Conservation (phyloP, 2,329 filamentous ascomycete genomes). For the Trichoderma asperellum region DNA sequence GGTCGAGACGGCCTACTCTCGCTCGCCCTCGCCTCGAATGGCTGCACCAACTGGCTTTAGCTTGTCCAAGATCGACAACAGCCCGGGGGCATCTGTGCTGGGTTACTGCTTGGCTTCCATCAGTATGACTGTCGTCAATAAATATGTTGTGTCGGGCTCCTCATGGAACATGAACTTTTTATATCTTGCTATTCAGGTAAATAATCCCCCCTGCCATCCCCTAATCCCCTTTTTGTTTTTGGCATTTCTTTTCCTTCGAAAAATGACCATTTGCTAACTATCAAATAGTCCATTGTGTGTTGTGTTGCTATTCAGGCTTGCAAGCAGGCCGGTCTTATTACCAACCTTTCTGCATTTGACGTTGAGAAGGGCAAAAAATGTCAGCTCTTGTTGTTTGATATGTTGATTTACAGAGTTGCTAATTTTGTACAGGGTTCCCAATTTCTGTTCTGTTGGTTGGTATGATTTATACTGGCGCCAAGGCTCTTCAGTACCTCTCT, state of each 20-base stretch:
- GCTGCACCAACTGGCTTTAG: constrained; percentile 37
- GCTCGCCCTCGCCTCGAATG: constrained; percentile 31
- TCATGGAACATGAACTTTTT: constrained; percentile 98
- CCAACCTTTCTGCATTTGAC: constrained; percentile 80
- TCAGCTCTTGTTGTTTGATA: constrained; percentile 49
- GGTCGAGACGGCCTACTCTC: constrained; percentile 46
- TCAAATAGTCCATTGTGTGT: constrained; percentile 78
- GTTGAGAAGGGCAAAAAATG: constrained; percentile 89
- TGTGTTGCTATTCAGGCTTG: constrained; percentile 80
- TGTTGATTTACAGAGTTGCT: constrained; percentile 28
- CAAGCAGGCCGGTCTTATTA: constrained; percentile 82
- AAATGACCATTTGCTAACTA: constrained; percentile 28
- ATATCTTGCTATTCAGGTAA: constrained; percentile 88
- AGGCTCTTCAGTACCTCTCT: constrained; percentile 93
- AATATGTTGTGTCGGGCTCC: constrained; percentile 90
- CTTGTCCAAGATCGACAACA: constrained; percentile 67
- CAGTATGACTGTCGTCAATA: constrained; percentile 99
- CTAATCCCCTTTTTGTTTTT: not conserved
- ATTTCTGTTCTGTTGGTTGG: constrained; percentile 93
- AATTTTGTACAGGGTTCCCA: constrained; percentile 74
- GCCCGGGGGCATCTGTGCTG: constrained; percentile 77
- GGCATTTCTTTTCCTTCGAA: not conserved
- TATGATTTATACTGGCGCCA: constrained; percentile 98
- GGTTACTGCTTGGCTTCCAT: constrained; percentile 97
- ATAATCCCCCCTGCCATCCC: constrained; percentile 34